Base-by-base conservation (phyloP, 2,329 filamentous ascomycete genomes). In the Hypoxylon sp. region DNA sequence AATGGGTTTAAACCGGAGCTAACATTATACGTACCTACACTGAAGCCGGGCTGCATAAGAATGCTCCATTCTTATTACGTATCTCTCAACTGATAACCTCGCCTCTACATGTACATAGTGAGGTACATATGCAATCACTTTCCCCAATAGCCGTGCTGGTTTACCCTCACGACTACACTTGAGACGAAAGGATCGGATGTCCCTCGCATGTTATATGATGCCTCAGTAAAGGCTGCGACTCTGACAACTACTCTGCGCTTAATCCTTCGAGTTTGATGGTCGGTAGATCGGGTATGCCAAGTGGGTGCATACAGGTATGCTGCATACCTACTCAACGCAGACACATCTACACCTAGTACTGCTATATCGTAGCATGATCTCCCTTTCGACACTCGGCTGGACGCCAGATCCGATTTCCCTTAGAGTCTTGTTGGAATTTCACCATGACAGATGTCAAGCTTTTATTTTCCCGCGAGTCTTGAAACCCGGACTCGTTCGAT, bases 201-300 rank as follows among this genome's bases (percentile, higher is more conserved):
- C 32, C 28, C n/a, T 45, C 26, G 32, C 18, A 8, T 28, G 28
- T 52, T 59, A 59, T 59, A 59, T 45, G 55, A 50, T 45, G 40
- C 26, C n/a, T 52, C 33, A 40, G 28, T 20, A 42, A 42, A 32
- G 42, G 11, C 46, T 26, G 26, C 38, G 18, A 18, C 40, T 42
- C 20, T 36, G 12, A 48, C 12, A 46, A 45, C n/a, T 16, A 38
- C 26, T 26, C 46, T 40, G 22, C 18, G 16, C 28, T 50, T 20
- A 38, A 62, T 61, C 61, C 45, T 53, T 57, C 59, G 18, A 16
- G 67, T 69, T 69, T 69, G 64, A 69, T 67, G 14, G n/a, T 49
- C 67, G 5, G 64, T 50, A 69, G 64, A 65, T 67, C 64, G 46
- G 22, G 33, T 56, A 56, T 20, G 53, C 18, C 44, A 44, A 53